These are phyloP conservation scores for Daedalea quercina DNA, from an alignment of 768 basidiomycete species.

Conservation along the genomic window DNA sequence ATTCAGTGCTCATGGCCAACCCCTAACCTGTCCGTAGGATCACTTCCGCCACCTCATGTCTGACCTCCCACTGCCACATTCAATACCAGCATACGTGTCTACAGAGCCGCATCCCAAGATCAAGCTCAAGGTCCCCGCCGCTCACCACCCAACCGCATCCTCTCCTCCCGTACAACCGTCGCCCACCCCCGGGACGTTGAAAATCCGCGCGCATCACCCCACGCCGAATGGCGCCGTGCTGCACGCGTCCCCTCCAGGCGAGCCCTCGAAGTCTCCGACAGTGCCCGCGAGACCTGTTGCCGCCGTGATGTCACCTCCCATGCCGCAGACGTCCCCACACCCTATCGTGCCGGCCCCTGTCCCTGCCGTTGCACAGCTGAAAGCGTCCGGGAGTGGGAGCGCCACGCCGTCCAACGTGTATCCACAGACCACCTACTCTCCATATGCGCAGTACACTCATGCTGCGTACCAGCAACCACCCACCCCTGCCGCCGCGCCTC, in stretches of 20 bases:
- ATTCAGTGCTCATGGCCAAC: constrained; percentile 2
- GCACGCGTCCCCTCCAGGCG: not conserved
- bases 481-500: constrained; percentile 9
- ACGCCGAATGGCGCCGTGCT: not conserved
- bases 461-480: constrained; percentile 39
- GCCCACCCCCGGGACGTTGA: constrained; percentile 2
- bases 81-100: constrained; percentile 50
- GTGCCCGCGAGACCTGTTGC: constrained; percentile 12
- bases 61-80: constrained; percentile 61
- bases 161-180: constrained; percentile 7
- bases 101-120: constrained; percentile 54
- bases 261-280: constrained; percentile 4
- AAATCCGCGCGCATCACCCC: constrained; percentile 2
- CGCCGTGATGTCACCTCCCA: constrained; percentile 15
- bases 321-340: constrained; percentile 12
- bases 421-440: constrained; percentile 12
- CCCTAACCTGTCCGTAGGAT: constrained; percentile 37
- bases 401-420: constrained; percentile 17
- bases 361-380: constrained; percentile 16
- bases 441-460: constrained; percentile 37
- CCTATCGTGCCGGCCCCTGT: constrained; percentile 4
- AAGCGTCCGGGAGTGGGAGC: constrained; percentile 5
- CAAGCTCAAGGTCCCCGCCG: constrained; percentile 58
- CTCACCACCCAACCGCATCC: constrained; percentile 4
- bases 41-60: constrained; percentile 71